Percentiles rank a stretch among this genome's conserved stretches.
phyloP scores from a whole-genome alignment of 2,329 filamentous ascomycete genomes.

The Sarocladiaceae sp. region DNA sequence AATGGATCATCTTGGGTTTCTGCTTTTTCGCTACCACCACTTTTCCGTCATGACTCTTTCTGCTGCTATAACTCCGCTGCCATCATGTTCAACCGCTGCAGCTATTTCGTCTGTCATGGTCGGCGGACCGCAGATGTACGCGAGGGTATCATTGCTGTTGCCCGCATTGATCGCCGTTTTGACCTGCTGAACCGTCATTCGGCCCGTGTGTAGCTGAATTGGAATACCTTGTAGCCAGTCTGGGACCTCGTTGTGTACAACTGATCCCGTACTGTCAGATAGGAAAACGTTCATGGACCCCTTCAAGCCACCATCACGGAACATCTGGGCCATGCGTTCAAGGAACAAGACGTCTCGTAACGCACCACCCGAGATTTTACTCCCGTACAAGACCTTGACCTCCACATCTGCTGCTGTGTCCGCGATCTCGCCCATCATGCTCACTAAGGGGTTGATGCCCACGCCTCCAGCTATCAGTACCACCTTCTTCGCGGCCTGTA shows the following conservation, averaged over 20 bases:
- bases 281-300: conserved; percentile 44
- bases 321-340: conserved; percentile 39
- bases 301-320: conserved; percentile 29
- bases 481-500: conserved; percentile 48
- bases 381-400: conserved; percentile 62
- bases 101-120: conserved; percentile 66
- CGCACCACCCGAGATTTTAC: conserved; percentile 27
- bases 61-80: conserved; percentile 34
- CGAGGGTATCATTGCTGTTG: conserved; percentile 31
- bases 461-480: conserved; percentile 79
- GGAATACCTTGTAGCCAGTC: not conserved
- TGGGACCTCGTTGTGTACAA: not conserved
- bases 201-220: conserved; percentile 25
- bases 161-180: conserved; percentile 29
- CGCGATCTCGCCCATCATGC: conserved; percentile 62
- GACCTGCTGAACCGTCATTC: conserved; percentile 41
- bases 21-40: conserved; percentile 50
- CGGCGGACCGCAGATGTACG: conserved; percentile 66
- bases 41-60: conserved; percentile 54
- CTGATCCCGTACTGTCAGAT: conserved; percentile 26
- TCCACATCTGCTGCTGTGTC: conserved; percentile 25
- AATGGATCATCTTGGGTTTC: not conserved
- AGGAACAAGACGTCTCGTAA: conserved; percentile 45
- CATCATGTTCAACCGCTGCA: conserved; percentile 32
- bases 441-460: conserved; percentile 76